phyloP scores from a whole-genome alignment of 306 rosid genomes.

The Astragalus membranaceus region DNA sequence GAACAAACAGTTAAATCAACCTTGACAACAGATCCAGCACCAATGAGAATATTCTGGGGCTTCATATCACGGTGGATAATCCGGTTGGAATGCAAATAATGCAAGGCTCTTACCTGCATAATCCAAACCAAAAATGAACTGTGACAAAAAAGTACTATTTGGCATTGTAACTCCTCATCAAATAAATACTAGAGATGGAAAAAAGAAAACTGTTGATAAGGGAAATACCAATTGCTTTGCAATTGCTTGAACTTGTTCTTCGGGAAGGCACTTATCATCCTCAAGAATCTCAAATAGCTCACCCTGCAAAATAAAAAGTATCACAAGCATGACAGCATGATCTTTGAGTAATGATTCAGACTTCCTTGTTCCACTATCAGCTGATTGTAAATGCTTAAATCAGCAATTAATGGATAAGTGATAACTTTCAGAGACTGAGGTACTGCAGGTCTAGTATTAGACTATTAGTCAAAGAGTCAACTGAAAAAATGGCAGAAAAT shows the following conservation, averaged over 20 bases:
- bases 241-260: conserved; percentile 97
- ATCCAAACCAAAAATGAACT: conserved; percentile 12
- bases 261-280: conserved; percentile 97
- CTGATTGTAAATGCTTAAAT: neutral
- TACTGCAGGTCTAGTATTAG: neutral
- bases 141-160: neutral
- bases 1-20: conserved; percentile 32
- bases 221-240: conserved; percentile 89
- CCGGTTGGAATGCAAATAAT: conserved; percentile 94
- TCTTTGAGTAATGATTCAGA: conserved; percentile 4
- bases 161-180: neutral
- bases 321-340: conserved; percentile 2
- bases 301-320: conserved; percentile 48
- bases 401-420: neutral
- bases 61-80: conserved; percentile 98
- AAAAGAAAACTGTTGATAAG: neutral
- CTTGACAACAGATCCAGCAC: conserved; percentile 94
- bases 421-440: conserved; percentile 6
- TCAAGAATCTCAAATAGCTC: conserved; percentile 98
- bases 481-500: conserved; percentile 19
- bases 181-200: neutral
- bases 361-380: neutral
- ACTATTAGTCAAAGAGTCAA: neutral
- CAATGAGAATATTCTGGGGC: conserved; percentile 98
- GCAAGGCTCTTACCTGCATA: conserved; percentile 81